Evolutionary conservation across 2,329 filamentous ascomycete species (phyloP), one percentile per base, ranked within the genome.

Genomic region (Penicillium brevicompactum): DNA sequence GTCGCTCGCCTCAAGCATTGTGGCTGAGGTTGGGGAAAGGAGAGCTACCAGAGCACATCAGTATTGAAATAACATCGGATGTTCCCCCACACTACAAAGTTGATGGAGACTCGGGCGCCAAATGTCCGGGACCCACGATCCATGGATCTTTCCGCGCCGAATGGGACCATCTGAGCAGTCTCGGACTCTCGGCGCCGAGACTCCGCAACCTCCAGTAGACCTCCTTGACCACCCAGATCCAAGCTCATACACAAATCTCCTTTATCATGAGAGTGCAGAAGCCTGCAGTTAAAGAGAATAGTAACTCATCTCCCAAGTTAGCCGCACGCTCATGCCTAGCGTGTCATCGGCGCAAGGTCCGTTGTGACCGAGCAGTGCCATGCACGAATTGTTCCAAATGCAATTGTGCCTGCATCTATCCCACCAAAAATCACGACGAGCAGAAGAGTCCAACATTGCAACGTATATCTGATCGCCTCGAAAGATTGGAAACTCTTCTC

Each of bases 271-370:
- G 24, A 45, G 42, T 45, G 30, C 42, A 45, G 14, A 45, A 45
- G 14, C 9, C 22, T 4, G 31, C 10, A 3, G 2, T 7, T 3
- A 16, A 41, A 11, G 5, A 1, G 10, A 31, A 10, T 1, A 14
- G 13, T 10, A 24, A 45, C 14, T 9, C 14, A 1, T 13, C 16
- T 4, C 31, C 47, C 37, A 59, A 30, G 34, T 22, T 43, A 40
- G 49, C 24, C 4, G 49, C 49, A 18, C 58, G 60, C 10, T 62
- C 62, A 24, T 65, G 62, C 56, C 48, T 49, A 45, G 56, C 43
- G 42, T 69, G 67, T 47, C 63, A 66, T 50, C 65, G 61, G 44
- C 65, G 67, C 22, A 69, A 69, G 55, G 56, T 69, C 16, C 65
- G 67, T 5, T 69, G 67, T 56, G 65, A 69, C 47, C 61, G 62